phyloP scores from a whole-genome alignment of 148 eudicot genomes.

The Diospyros lotus region DNA sequence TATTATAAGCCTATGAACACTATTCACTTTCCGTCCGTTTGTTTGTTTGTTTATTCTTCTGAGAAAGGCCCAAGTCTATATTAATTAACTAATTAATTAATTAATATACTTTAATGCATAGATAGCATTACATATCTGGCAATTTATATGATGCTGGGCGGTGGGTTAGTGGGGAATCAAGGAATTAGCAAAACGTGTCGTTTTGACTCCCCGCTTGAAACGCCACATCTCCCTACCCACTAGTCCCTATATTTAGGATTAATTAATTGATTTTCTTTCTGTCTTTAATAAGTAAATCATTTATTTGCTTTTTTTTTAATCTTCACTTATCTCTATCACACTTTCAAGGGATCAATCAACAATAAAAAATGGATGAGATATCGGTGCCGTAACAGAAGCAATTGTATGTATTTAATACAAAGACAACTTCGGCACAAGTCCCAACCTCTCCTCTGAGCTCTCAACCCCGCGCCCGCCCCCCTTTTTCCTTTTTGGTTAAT shows the following conservation, averaged over 20 bases:
- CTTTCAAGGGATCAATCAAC: background rate
- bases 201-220: conserved; percentile 6
- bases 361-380: background rate
- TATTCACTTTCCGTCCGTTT: too few species aligned
- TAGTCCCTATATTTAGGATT: too few species aligned
- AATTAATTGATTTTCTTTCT: background rate
- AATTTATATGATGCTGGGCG: background rate
- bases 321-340: background rate
- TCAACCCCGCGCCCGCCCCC: background rate
- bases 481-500: background rate
- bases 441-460: background rate
- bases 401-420: background rate
- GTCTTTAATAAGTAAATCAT: too few species aligned
- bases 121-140: background rate
- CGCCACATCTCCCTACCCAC: background rate
- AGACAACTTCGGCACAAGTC: conserved; percentile 8
- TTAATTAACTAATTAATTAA: background rate
- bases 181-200: conserved; percentile 18
- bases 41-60: too few species aligned
- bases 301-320: too few species aligned
- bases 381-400: conserved; percentile 7
- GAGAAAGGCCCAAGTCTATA: background rate
- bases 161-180: background rate
- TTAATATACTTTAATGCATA: background rate
- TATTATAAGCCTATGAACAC: background rate